Base-by-base conservation (phyloP, 1,284 basidiomycete species). In the Ganoderma sinense region DNA sequence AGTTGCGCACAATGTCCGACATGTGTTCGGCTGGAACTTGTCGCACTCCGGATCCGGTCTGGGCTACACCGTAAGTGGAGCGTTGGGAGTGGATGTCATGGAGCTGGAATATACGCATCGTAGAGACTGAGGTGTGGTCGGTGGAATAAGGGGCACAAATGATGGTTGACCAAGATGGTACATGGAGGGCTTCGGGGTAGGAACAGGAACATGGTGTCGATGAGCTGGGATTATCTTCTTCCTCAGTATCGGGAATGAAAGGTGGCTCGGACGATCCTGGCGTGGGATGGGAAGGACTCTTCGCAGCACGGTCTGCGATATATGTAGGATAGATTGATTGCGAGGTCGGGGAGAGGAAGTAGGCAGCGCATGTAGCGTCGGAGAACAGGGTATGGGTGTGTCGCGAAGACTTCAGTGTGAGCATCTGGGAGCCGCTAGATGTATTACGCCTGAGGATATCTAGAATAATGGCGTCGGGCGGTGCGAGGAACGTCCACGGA, bases 1-100 rank as follows among this genome's bases (percentile, higher is more conserved):
- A 94, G 75, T 88, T 93, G 53, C 80, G 83, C n/a, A 88, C 87
- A 73, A 94, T 85, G 69, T 92, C 91, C 36, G 81, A 80, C 67
- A 87, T 82, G 16, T 87, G 83, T 66, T 83, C 78, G 48, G 79
- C 74, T 23, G 85, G 84, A 4, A 65, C 63, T 41, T 67, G 53
- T n/a, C 61, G 29, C 59, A 48, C 11, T 64, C 59, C 29, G 56
- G 56, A 43, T 73, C 40, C 83, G n/a, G 48, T 75, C 51, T 10
- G 65, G 41, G 4, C 26, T 14, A 41, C 14, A 40, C 67, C 59
- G 39, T 65, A 71, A 2, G 82, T 79, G 16, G 86, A 85, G 29
- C 79, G 78, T 2, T 80, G 73, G 8, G 85, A 86, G 67, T 80
- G 81, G 36, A 79, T 78, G 43, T 83, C 82, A 73, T 88, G 82